Evolutionary conservation across 768 basidiomycete genomes (phyloP), one percentile per base, ranked within the genome.

Genomic region (Rhizopogon rudus): DNA sequence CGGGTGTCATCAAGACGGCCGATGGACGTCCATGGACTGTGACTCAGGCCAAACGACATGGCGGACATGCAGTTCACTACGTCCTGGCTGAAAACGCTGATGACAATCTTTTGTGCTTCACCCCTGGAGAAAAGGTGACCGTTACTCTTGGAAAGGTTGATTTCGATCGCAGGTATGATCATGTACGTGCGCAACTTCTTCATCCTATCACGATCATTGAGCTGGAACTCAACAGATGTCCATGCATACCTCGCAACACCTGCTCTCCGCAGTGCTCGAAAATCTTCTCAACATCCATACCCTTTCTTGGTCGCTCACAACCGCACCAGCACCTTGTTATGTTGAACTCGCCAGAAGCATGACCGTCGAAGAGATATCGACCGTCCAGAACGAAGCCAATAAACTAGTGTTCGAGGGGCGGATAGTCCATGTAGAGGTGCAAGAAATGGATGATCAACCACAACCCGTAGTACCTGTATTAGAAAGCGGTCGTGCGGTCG

Each of bases 181-280:
- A 89, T 75, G 87, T 86, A 70, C 59, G 83, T 70, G 37, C 49
- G 35, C 16, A 28, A 37, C 53, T 50, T 41, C 55, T 44, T 37
- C 9, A 28, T 33, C 50, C 39, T 37, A 29, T 55, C 22, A 42
- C 39, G 29, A 13, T 53, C n/a, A 52, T 28, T 31, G 37, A 48
- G 16, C 17, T 39, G 22, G 40, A 41, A 25, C 10, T 39, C 25
- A 42, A 43, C 60, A 90, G 87, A 89, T 89, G 86, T 81, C 83
- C 14, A 82, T 90, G 81, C 91, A 93, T 67, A 91, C 90, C 1
- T 86, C 87, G 0, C 91, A 93, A 63, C 91, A 92, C 58, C 76
- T 91, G 43, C 79, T 93, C 22, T 91, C 90, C 13, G 88, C 90
- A 0, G 75, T 91, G n/a, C 75, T 93, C 5, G 88, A 92, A 63